A percentile compares a stretch with the other conserved stretches of the same genome.
These are phyloP conservation scores for Mycena capillaripes DNA, from an alignment of 768 basidiomycete genomes.

Conservation along the genomic window DNA sequence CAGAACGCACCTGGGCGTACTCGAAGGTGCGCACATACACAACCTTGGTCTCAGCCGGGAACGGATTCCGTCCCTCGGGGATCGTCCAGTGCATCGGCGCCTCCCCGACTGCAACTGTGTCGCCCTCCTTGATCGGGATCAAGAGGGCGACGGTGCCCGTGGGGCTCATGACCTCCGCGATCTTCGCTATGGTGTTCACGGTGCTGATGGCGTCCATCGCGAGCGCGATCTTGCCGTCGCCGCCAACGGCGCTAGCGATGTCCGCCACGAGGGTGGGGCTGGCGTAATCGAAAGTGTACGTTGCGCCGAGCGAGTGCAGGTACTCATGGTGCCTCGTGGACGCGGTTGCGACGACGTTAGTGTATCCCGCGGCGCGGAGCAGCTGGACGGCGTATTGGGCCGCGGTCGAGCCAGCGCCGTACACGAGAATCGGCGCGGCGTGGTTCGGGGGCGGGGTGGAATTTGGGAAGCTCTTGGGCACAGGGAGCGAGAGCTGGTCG, in stretches of 20 bases:
- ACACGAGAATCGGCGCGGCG: slow-evolving; percentile 53
- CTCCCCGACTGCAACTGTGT: slow-evolving; percentile 28
- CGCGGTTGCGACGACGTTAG: slow-evolving; percentile 54
- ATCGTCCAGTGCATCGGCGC: slow-evolving; percentile 14
- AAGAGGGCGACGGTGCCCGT: slow-evolving; percentile 46
- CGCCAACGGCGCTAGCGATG: slow-evolving; percentile 44
- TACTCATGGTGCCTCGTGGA: slow-evolving; percentile 48
- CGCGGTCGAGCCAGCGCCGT: slow-evolving; percentile 56
- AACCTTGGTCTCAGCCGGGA: slow-evolving; percentile 45
- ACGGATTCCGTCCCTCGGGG: slow-evolving; percentile 12
- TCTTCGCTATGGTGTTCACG: slow-evolving; percentile 41
- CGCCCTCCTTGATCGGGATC: slow-evolving; percentile 46
- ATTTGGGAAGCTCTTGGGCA: slow-evolving; percentile 48
- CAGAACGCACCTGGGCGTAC: background rate
- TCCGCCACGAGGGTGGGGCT: slow-evolving; percentile 45
- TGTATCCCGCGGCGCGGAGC: slow-evolving; percentile 55
- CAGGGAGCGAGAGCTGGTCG: slow-evolving; percentile 50
- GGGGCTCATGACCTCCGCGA: slow-evolving; percentile 44
- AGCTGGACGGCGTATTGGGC: slow-evolving; percentile 53
- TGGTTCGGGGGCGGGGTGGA: slow-evolving; percentile 43
- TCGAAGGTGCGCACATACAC: slow-evolving; percentile 48
- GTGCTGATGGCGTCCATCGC: slow-evolving; percentile 49
- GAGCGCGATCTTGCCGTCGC: slow-evolving; percentile 38
- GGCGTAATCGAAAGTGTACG: slow-evolving; percentile 52
- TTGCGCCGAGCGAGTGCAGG: slow-evolving; percentile 52